Evolutionary conservation across 768 basidiomycete species (phyloP).

Genomic region (Pleurotus djamor): DNA sequence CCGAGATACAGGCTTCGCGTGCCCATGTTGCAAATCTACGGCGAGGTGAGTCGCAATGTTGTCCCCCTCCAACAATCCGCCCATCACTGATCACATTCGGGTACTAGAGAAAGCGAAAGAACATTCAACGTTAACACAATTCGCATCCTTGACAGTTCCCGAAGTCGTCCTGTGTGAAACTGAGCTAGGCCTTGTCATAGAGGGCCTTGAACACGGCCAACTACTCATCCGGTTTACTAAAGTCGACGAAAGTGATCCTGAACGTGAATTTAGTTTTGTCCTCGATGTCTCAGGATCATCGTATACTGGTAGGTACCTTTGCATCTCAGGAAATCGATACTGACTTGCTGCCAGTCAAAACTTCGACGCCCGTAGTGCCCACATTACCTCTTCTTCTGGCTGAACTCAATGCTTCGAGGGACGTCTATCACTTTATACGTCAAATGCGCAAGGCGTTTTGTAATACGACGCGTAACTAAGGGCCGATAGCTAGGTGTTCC

Average conservation of each 20-base stretch:
- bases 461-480: slow-evolving; percentile 12
- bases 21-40: slow-evolving; percentile 57
- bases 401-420: slow-evolving; percentile 65
- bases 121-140: slow-evolving; percentile 46
- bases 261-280: slow-evolving; percentile 70
- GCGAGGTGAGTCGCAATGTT: slow-evolving; percentile 46
- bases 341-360: slow-evolving; percentile 58
- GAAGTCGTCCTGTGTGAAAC: slow-evolving; percentile 60
- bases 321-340: neutral
- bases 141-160: slow-evolving; percentile 48
- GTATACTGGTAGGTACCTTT: slow-evolving; percentile 56
- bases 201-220: slow-evolving; percentile 73
- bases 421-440: slow-evolving; percentile 73
- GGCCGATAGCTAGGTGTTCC: neutral
- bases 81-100: neutral
- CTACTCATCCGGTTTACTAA: slow-evolving; percentile 73
- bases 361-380: slow-evolving; percentile 70
- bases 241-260: slow-evolving; percentile 55
- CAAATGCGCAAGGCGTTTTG: slow-evolving; percentile 57
- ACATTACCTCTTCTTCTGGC: slow-evolving; percentile 66
- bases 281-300: slow-evolving; percentile 63
- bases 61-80: neutral
- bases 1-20: slow-evolving; percentile 73
- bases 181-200: slow-evolving; percentile 62
- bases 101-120: slow-evolving; percentile 67